These are phyloP conservation scores for Theobroma grandiflorum DNA, from an alignment of 441 rosid species.

Conservation along the genomic window DNA sequence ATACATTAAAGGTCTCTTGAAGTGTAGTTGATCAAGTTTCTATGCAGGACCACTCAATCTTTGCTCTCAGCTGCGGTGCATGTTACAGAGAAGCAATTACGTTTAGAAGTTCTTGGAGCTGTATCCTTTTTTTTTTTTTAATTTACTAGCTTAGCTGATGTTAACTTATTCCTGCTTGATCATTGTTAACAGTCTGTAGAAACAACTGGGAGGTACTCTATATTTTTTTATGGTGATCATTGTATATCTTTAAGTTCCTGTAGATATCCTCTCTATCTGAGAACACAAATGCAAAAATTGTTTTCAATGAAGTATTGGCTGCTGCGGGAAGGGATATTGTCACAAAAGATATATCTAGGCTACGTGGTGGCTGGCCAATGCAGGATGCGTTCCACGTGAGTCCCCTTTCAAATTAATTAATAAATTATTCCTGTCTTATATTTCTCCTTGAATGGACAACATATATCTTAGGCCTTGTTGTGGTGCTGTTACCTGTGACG, in stretches of 20 bases:
- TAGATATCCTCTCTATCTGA: slow-evolving; percentile 93
- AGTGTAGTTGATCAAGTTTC: slow-evolving; percentile 20
- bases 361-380: slow-evolving; percentile 99
- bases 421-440: slow-evolving; percentile 18
- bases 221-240: slow-evolving; percentile 27
- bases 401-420: slow-evolving; percentile 16
- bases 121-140: slow-evolving; percentile 66
- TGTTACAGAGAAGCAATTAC: slow-evolving; percentile 91
- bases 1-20: slow-evolving; percentile 3
- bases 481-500: neutral
- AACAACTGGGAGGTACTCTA: slow-evolving; percentile 21
- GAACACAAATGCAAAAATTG: slow-evolving; percentile 78
- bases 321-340: slow-evolving; percentile 89
- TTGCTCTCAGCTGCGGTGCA: slow-evolving; percentile 91
- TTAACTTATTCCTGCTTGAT: slow-evolving; percentile 27
- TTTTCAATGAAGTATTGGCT: slow-evolving; percentile 87
- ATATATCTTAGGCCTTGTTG: slow-evolving; percentile 4
- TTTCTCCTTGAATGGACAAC: slow-evolving; percentile 16
- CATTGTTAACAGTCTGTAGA: slow-evolving; percentile 9
- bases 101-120: slow-evolving; percentile 94
- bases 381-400: slow-evolving; percentile 97
- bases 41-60: slow-evolving; percentile 90
- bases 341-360: slow-evolving; percentile 96
- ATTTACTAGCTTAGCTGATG: slow-evolving; percentile 27
- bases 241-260: slow-evolving; percentile 53